These are phyloP conservation scores for Tolypocladium nubicola DNA, from an alignment of 2,329 filamentous ascomycete species.

Conservation along the genomic window DNA sequence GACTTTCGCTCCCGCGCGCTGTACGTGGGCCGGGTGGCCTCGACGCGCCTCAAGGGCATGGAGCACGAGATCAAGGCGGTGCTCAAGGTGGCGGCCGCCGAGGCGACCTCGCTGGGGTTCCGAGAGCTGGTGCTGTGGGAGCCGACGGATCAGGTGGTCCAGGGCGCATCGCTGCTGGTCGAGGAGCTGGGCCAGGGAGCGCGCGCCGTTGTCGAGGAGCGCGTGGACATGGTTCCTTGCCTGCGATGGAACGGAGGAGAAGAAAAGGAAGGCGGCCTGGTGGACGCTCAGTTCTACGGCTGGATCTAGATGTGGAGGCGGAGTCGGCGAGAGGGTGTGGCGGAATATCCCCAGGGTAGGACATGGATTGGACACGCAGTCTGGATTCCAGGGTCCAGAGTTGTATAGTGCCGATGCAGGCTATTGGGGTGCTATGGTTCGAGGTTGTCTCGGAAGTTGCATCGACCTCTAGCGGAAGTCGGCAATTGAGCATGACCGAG, in stretches of 20 bases:
- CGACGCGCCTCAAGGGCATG: conserved; percentile 10
- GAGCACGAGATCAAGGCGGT: conserved; percentile 15
- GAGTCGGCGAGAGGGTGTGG: neutral
- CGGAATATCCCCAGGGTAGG: neutral
- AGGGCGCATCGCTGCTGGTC: conserved; percentile 17
- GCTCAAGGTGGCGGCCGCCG: conserved; percentile 20
- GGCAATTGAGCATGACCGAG: too few species aligned
- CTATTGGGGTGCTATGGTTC: neutral
- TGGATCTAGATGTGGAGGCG: conserved; percentile 3
- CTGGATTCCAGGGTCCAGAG: neutral
- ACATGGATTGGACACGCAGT: neutral
- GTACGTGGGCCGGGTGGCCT: conserved; percentile 7
- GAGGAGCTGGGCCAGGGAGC: conserved; percentile 25
- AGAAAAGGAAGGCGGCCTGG: conserved; percentile 9
- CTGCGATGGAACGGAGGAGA: conserved; percentile 23
- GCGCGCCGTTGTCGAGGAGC: conserved; percentile 17
- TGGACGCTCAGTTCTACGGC: conserved; percentile 20
- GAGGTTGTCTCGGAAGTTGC: too few species aligned
- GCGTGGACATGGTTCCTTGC: conserved; percentile 20
- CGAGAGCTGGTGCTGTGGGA: conserved; percentile 25
- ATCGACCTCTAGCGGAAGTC: too few species aligned
- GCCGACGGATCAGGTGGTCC: conserved; percentile 17
- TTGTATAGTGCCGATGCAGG: neutral
- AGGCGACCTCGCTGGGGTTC: conserved; percentile 19
- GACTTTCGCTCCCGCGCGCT: conserved; percentile 16